phyloP scores from a whole-genome alignment of 2,329 filamentous ascomycete genomes.

The Gremmenia infestans region DNA sequence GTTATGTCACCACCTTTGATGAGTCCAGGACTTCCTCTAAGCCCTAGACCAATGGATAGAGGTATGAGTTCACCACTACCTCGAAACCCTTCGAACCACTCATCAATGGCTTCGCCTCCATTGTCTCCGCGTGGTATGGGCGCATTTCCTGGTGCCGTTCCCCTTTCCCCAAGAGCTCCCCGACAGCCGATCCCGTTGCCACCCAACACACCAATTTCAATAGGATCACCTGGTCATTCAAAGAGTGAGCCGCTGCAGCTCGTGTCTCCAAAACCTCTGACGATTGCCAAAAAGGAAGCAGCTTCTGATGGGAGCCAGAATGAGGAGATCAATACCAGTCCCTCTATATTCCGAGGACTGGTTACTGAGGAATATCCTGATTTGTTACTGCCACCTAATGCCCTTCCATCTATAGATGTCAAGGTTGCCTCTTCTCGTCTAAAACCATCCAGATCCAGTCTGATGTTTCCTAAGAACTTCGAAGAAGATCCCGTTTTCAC shows the following conservation, averaged over 20 bases:
- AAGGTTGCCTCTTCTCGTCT: slow-evolving; percentile 92
- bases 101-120: slow-evolving; percentile 57
- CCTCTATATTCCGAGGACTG: slow-evolving; percentile 68
- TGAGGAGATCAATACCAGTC: slow-evolving; percentile 22
- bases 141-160: slow-evolving; percentile 43
- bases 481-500: slow-evolving; percentile 96
- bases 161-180: slow-evolving; percentile 67
- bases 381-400: slow-evolving; percentile 80
- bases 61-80: slow-evolving; percentile 55
- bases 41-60: slow-evolving; percentile 51
- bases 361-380: slow-evolving; percentile 83
- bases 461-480: slow-evolving; percentile 70
- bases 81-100: slow-evolving; percentile 39
- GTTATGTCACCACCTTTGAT: slow-evolving; percentile 42
- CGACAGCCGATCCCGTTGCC: slow-evolving; percentile 70
- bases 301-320: slow-evolving; percentile 21
- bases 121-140: slow-evolving; percentile 56
- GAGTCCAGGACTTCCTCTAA: slow-evolving; percentile 56
- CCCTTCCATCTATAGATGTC: slow-evolving; percentile 77
- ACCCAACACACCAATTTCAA: slow-evolving; percentile 61
- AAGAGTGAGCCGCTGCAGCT: slow-evolving; percentile 32
- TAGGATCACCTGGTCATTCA: slow-evolving; percentile 42
- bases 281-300: slow-evolving; percentile 34
- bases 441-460: slow-evolving; percentile 82
- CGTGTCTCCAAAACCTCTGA: slow-evolving; percentile 38